phyloP scores from a whole-genome alignment of 1,139 yeast species.

The Yarrowia galli region DNA sequence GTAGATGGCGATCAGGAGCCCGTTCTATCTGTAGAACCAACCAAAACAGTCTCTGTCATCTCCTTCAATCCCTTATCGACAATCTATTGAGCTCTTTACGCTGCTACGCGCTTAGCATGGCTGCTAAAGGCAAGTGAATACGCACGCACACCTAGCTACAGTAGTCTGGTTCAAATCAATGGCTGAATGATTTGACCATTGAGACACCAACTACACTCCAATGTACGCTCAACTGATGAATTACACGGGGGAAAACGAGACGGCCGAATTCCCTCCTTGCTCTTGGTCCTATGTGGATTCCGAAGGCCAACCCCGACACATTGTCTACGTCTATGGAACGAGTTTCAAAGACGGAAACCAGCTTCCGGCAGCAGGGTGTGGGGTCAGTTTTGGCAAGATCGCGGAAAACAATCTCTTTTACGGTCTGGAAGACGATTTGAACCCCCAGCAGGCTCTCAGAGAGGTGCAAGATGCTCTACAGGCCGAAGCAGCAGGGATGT shows the following conservation, averaged over 20 bases:
- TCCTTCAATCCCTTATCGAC: not conserved
- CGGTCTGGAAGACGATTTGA: conserved; percentile 14
- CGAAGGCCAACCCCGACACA: not conserved
- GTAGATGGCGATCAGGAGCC: too few species aligned
- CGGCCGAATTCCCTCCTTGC: not conserved
- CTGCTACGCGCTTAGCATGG: not conserved
- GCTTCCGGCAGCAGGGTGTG: conserved; percentile 16
- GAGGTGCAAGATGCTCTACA: conserved; percentile 12
- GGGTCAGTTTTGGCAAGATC: conserved; percentile 3
- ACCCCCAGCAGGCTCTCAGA: not conserved
- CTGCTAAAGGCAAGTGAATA: too few species aligned
- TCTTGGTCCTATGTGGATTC: conserved; percentile 17
- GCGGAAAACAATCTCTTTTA: conserved; percentile 1
- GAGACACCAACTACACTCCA: not conserved
- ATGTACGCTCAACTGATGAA: conserved; percentile 17
- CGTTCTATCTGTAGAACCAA: too few species aligned
- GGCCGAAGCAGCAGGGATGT: conserved; percentile 14
- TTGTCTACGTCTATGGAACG: conserved; percentile 22
- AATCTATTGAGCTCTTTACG: not conserved
- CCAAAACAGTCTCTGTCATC: too few species aligned
- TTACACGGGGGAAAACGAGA: too few species aligned
- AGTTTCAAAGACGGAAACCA: not conserved
- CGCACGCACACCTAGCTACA: too few species aligned
- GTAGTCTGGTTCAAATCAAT: too few species aligned
- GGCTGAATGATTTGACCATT: not conserved